A percentile compares a stretch with the other conserved stretches of the same genome.
These are phyloP conservation scores for Saksenaea oblongispora DNA, from an alignment of 371 early-diverging fungal species.

Conservation along the genomic window DNA sequence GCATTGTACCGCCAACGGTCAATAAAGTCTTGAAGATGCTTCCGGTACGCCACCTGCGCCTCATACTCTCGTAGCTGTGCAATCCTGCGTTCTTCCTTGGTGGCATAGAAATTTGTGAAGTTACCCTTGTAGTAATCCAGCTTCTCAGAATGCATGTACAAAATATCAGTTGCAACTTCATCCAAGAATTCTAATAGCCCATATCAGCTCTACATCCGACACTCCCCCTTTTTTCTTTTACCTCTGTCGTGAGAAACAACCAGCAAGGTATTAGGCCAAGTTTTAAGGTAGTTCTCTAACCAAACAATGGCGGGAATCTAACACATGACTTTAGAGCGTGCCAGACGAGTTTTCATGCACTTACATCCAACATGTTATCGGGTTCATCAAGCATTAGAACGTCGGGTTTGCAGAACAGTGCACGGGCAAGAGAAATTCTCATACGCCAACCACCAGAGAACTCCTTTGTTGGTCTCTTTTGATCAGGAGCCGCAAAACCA, in stretches of 20 bases:
- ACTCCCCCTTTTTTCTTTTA: constrained; percentile 7
- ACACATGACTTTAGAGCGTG: neutral
- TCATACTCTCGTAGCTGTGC: constrained; percentile 92
- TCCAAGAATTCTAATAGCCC: constrained; percentile 85
- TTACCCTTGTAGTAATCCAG: constrained; percentile 96
- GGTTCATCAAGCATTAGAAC: constrained; percentile 98
- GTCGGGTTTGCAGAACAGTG: constrained; percentile 95
- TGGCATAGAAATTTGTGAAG: constrained; percentile 87
- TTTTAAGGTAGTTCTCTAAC: constrained; percentile 92
- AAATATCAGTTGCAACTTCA: constrained; percentile 94
- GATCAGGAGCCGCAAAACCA: constrained; percentile 86
- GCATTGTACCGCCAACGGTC: constrained; percentile 99
- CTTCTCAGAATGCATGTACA: constrained; percentile 90
- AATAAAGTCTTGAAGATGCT: constrained; percentile 96
- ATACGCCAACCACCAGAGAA: constrained; percentile 97
- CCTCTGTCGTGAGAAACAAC: constrained; percentile 97
- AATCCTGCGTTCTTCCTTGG: constrained; percentile 89
- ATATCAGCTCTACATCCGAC: neutral
- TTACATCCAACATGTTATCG: constrained; percentile 92
- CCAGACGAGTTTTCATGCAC: neutral
- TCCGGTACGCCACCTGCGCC: constrained; percentile 89
- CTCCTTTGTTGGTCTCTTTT: constrained; percentile 80
- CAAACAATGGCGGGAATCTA: constrained; percentile 93
- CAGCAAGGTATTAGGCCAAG: constrained; percentile 90
- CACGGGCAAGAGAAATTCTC: constrained; percentile 95